A percentile compares a stretch with the other conserved stretches of the same genome.
phyloP scores from a whole-genome alignment of 129 eudicot species.

The Rutidosis leptorrhynchoides region DNA sequence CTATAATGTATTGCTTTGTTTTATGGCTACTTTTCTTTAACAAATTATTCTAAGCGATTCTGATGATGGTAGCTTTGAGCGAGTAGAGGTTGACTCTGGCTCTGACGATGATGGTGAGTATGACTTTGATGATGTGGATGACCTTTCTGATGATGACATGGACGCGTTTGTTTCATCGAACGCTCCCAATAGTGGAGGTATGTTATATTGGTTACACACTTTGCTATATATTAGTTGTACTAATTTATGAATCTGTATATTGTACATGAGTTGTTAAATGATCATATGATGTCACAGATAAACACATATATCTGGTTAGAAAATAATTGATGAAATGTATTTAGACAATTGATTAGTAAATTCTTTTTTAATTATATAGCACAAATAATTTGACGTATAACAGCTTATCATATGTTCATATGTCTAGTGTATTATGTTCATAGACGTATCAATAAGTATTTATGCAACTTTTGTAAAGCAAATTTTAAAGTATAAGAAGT shows the following conservation, averaged over 20 bases:
- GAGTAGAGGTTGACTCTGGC: slow-evolving; percentile 29
- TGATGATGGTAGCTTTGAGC: slow-evolving; percentile 36
- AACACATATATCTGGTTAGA: neutral
- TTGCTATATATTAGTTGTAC: neutral
- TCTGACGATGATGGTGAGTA: slow-evolving; percentile 37
- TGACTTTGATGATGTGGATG: slow-evolving; percentile 50
- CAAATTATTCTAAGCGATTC: slow-evolving; percentile 45
- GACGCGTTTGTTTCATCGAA: slow-evolving; percentile 35
- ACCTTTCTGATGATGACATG: slow-evolving; percentile 42
- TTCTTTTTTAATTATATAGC: no score
- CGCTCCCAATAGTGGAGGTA: slow-evolving; percentile 84
- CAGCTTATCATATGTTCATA: neutral
- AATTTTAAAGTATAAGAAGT: neutral
- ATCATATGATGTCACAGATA: neutral
- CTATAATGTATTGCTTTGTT: neutral
- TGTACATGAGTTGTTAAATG: neutral
- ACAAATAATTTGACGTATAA: neutral
- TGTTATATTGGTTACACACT: neutral
- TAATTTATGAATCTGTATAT: neutral
- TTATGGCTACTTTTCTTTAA: slow-evolving; percentile 40
- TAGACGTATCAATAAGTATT: neutral
- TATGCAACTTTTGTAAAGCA: neutral
- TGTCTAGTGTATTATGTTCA: neutral
- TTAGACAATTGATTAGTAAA: no score
- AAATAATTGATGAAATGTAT: no score